Conservation (phyloP, 345 rosid genomes). For the Durio zibethinus region DNA sequence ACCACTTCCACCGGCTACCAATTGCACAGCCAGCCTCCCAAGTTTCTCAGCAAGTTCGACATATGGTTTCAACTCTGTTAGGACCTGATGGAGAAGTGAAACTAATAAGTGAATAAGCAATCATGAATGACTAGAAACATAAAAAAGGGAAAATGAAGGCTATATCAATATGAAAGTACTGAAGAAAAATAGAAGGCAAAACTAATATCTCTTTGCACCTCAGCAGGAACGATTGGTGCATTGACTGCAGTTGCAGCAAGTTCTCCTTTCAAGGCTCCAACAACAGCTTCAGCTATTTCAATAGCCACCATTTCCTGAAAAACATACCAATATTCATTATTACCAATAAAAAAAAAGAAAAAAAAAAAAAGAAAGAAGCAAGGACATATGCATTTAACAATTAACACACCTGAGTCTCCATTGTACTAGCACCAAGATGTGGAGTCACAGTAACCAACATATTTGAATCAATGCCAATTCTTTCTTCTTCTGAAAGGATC, state of each 20-base stretch:
- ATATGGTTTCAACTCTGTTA: slow-evolving; percentile 71
- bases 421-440: slow-evolving; percentile 90
- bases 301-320: slow-evolving; percentile 78
- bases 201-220: slow-evolving; percentile 35
- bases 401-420: slow-evolving; percentile 70
- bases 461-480: too few species aligned
- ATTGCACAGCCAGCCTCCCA: slow-evolving; percentile 72
- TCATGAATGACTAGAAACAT: neutral
- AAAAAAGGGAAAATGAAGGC: neutral
- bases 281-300: slow-evolving; percentile 87
- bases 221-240: slow-evolving; percentile 94
- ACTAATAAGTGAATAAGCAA: neutral
- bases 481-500: too few species aligned
- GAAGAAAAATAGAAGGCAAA: neutral
- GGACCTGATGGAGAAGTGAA: slow-evolving; percentile 45
- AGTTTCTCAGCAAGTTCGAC: slow-evolving; percentile 73
- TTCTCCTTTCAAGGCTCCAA: slow-evolving; percentile 79
- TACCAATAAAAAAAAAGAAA: neutral
- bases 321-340: slow-evolving; percentile 5
- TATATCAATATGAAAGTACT: neutral
- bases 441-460: slow-evolving; percentile 79
- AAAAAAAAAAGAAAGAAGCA: neutral
- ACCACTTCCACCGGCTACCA: slow-evolving; percentile 82
- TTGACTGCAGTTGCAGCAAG: slow-evolving; percentile 91
- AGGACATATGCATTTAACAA: neutral